These are phyloP conservation scores for Pyrus bretschneideri DNA, from an alignment of 306 rosid genomes.

Conservation along the genomic window DNA sequence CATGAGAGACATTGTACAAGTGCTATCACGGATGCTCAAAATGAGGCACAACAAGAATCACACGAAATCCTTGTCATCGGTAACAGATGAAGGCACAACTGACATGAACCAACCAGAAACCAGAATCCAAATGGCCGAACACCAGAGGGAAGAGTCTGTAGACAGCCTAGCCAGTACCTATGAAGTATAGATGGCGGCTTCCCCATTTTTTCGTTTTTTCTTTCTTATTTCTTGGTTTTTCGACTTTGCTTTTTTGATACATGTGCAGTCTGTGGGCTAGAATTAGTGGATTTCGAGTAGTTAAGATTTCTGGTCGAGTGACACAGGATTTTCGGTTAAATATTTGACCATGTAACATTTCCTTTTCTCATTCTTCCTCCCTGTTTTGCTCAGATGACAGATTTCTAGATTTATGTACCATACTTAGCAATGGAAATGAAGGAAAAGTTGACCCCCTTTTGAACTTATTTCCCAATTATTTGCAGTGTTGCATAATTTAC, in stretches of 20 bases:
- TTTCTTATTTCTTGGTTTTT: constrained; percentile 11
- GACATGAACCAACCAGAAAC: constrained; percentile 55
- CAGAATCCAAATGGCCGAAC: constrained; percentile 34
- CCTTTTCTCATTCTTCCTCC: not conserved
- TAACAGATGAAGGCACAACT: constrained; percentile 55
- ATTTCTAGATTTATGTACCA: constrained; percentile 26
- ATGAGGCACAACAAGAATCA: constrained; percentile 46
- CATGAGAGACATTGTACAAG: constrained; percentile 91
- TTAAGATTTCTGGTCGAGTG: constrained; percentile 12
- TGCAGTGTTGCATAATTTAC: not conserved
- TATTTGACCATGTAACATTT: constrained; percentile 16
- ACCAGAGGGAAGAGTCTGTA: constrained; percentile 75
- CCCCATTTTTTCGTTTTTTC: constrained; percentile 9
- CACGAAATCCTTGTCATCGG: constrained; percentile 48
- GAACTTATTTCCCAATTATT: not conserved
- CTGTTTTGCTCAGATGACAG: constrained; percentile 22
- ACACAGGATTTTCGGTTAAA: constrained; percentile 20
- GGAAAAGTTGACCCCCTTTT: not conserved
- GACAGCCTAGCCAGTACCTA: constrained; percentile 67
- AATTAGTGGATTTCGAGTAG: constrained; percentile 1
- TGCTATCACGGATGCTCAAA: constrained; percentile 56
- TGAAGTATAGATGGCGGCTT: constrained; percentile 48
- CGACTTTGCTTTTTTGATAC: constrained; percentile 15
- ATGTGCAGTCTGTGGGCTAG: constrained; percentile 13
- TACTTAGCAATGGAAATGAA: constrained; percentile 26